Evolutionary conservation across 2,329 filamentous ascomycete genomes (phyloP), one percentile per base, ranked within the genome.

Genomic region (Huntiella moniliformis): DNA sequence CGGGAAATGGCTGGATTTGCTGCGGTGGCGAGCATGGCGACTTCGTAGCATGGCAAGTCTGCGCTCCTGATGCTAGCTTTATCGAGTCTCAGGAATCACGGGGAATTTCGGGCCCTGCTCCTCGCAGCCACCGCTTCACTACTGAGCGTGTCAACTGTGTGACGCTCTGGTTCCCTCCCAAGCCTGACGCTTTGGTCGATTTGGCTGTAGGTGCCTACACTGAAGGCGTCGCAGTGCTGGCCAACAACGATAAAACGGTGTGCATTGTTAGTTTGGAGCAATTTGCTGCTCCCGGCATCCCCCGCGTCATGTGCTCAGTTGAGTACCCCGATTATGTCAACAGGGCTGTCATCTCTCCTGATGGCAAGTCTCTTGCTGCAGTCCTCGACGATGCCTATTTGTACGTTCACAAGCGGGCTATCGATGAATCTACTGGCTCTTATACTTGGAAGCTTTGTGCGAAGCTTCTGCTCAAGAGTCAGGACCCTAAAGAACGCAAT

Each of bases 221-320:
- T 12, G 60, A 63, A 13, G 64, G 70, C 1, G 68, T 87, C n/a
- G 82, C 77, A 44, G 71, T 83, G 39, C 64, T 95, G 55, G 76
- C 82, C 39, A 95, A 95, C 63, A 98, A 98, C 58, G 91, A 96
- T 63, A 80, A 78, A 58, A 85, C 82, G 1, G 82, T 96, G 47
- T 79, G 80, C 22, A 64, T 95, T n/a, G 84, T 92, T 57, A 81
- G 79, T 42, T 66, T 96, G 15, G 67, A 73, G 22, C 73, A 79
- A 44, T 73, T 76, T 44, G 61, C 63, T 3, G 55, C 55, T 32
- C 58, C 58, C 38, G 60, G 64, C 12, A 60, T 60, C 41, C 59
- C 61, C 11, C 68, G 81, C 50, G 67, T 80, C 33, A 63, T 92
- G 16, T 76, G 82, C 46, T 70, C 77, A 38, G 65, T 95, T 45